Conservation (phyloP, 1,284 basidiomycete genomes). For the Puccinia coronata region DNA sequence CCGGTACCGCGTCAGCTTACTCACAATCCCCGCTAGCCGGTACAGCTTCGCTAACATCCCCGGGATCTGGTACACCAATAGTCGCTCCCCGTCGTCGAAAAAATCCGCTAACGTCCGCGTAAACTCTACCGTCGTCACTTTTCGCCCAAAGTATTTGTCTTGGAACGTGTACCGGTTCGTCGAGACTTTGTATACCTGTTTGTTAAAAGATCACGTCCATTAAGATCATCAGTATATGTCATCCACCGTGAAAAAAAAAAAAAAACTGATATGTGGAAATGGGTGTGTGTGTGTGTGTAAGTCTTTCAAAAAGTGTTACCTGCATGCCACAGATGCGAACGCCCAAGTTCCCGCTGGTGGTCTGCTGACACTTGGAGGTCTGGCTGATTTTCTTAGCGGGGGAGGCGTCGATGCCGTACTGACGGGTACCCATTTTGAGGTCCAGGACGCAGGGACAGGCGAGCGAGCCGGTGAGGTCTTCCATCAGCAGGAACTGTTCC, state of each 20-base stretch:
- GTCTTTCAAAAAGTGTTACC: conserved; percentile 66
- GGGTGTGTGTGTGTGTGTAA: no score
- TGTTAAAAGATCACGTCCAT: background rate
- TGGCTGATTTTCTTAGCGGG: conserved; percentile 93
- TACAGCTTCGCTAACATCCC: conserved; percentile 86
- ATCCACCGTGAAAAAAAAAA: background rate
- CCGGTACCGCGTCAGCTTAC: conserved; percentile 83
- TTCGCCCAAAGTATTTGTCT: conserved; percentile 95
- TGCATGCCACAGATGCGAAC: conserved; percentile 98
- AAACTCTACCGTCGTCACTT: conserved; percentile 83
- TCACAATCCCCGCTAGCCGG: conserved; percentile 85
- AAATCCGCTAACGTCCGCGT: conserved; percentile 77
- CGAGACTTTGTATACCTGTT: conserved; percentile 89
- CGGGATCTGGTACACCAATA: conserved; percentile 90
- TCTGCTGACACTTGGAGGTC: conserved; percentile 94
- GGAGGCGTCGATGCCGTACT: conserved; percentile 95
- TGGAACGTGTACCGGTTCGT: conserved; percentile 83
- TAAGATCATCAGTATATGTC: background rate
- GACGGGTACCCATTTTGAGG: conserved; percentile 97
- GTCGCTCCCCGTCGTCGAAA: conserved; percentile 76
- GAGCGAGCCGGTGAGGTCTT: conserved; percentile 92
- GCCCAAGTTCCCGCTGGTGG: conserved; percentile 85
- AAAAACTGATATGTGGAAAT: no score
- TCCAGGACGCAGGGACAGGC: conserved; percentile 94
- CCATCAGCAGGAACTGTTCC: conserved; percentile 98